Evolutionary conservation across 2,329 filamentous ascomycete species (phyloP), one percentile per base, ranked within the genome.

Genomic region (Orbilia ellipsospora): DNA sequence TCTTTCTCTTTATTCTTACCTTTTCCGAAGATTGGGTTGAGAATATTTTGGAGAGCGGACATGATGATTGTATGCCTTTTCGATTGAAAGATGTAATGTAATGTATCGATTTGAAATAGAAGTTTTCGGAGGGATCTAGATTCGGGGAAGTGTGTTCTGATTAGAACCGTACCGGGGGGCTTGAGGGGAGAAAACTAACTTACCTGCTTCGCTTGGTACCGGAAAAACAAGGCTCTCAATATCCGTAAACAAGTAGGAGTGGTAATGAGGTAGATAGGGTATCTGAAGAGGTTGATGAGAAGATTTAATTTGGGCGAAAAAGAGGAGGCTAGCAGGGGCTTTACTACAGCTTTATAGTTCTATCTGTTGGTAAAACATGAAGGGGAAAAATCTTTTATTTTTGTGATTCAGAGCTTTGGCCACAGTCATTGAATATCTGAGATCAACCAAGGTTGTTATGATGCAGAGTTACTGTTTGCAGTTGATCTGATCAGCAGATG

Each of bases 401-500:
- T 36, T 59, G 52, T 72, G 59, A 62, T 72, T 64, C 67, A 64
- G 60, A 63, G 67, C 67, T 72, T 64, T 64, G 67, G 59, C 67
- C 67, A 57, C 51, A 20, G 28, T 42, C 18, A 40, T 23, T 36
- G 18, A n/a, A 36, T 40, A 62, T 50, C 26, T 55, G 36, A 45
- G 63, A 67, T 67, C 63, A 36, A 36, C 63, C 44, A 1, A 42
- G 42, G 36, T n/a, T 20, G 45, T 54, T 48, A 16, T 26, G 28
- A 42, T 13, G 42, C 10, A 61, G 36, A 44, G 26, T 15, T 40
- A 26, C 52, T 59, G 63, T 67, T 67, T 67, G 54, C 55, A 42
- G 54, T 10, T 4, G 48, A 40, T 42, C 23, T 13, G 63, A 66
- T 67, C 64, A 51, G 31, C 54, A 28, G 26, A 5, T 42, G 31